Evolutionary conservation across 2,329 filamentous ascomycete genomes (phyloP).

Genomic region (Beauveria scarabaeidicola): DNA sequence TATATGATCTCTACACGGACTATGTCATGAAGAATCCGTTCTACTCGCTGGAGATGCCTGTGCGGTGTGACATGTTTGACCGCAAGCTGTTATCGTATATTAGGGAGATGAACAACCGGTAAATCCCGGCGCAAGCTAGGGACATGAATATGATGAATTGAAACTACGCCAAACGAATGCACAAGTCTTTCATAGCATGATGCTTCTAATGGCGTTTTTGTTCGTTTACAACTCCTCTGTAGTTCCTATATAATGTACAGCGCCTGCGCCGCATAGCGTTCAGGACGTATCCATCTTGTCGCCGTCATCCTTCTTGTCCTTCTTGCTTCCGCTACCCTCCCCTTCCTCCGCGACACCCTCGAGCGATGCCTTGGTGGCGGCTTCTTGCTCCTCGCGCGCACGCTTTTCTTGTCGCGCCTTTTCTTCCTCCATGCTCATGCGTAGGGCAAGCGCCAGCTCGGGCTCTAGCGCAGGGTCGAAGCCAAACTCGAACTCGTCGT

Average conservation of each 20-base stretch:
- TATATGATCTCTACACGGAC: slow-evolving; percentile 93
- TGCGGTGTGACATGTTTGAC: slow-evolving; percentile 92
- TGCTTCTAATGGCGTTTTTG: not conserved
- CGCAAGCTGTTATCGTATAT: slow-evolving; percentile 75
- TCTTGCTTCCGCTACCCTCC: slow-evolving; percentile 49
- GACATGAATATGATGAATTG: slow-evolving; percentile 6
- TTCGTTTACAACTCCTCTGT: slow-evolving; percentile 4
- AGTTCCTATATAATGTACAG: slow-evolving; percentile 26
- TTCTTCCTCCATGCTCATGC: slow-evolving; percentile 98
- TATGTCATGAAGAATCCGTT: slow-evolving; percentile 99
- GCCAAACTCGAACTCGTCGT: slow-evolving; percentile 63
- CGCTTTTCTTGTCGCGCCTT: slow-evolving; percentile 86
- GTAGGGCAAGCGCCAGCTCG: slow-evolving; percentile 84
- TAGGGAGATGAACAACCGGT: slow-evolving; percentile 58
- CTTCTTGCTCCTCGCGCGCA: slow-evolving; percentile 65
- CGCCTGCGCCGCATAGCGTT: slow-evolving; percentile 34
- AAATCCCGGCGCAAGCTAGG: slow-evolving; percentile 12
- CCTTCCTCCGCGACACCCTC: slow-evolving; percentile 77
- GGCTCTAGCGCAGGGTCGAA: slow-evolving; percentile 89
- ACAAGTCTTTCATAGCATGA: not conserved
- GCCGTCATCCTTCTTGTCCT: slow-evolving; percentile 37
- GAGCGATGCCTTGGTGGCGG: slow-evolving; percentile 64
- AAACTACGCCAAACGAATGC: not conserved
- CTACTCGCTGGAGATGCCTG: slow-evolving; percentile 95
- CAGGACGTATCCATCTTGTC: slow-evolving; percentile 92